Percentiles rank a stretch among this genome's conserved stretches.
Conservation (phyloP, 495 filamentous ascomycete genomes). For the Penicillium manginii region DNA sequence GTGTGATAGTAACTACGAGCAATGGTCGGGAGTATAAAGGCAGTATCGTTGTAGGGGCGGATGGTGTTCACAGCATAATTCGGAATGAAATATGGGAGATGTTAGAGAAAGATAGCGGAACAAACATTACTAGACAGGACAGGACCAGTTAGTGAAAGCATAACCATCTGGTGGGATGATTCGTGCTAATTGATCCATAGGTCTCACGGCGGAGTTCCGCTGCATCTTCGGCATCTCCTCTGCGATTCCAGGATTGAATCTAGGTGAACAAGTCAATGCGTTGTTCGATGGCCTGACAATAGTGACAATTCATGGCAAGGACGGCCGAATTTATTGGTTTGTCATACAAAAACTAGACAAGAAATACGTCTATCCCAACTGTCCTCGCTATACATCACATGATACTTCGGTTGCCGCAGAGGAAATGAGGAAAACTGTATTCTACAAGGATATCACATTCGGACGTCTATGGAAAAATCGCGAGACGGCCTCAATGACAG, state of each 20-base stretch:
- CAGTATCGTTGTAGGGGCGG: constrained; percentile 46
- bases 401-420: constrained; percentile 7
- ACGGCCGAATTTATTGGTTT: constrained; percentile 28
- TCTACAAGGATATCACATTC: constrained; percentile 24
- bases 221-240: constrained; percentile 32
- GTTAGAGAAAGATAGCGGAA: background rate
- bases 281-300: constrained; percentile 20
- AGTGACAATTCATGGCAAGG: constrained; percentile 22
- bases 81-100: constrained; percentile 38
- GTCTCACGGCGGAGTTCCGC: constrained; percentile 22
- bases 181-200: constrained; percentile 1
- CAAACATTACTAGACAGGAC: background rate
- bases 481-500: constrained; percentile 23
- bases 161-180: too few relatives aligned
- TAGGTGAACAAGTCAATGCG: constrained; percentile 20
- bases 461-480: constrained; percentile 25
- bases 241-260: constrained; percentile 12
- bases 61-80: constrained; percentile 16
- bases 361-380: constrained; percentile 36
- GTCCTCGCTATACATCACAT: constrained; percentile 35
- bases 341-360: constrained; percentile 46
- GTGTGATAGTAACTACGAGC: background rate
- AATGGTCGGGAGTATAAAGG: constrained; percentile 27
- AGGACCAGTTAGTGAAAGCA: background rate
- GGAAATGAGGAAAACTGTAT: background rate